Percentiles rank a stretch among this genome's conserved stretches.
phyloP scores from a whole-genome alignment of 2,329 filamentous ascomycete genomes.

The Ophioceras dolichostomum region DNA sequence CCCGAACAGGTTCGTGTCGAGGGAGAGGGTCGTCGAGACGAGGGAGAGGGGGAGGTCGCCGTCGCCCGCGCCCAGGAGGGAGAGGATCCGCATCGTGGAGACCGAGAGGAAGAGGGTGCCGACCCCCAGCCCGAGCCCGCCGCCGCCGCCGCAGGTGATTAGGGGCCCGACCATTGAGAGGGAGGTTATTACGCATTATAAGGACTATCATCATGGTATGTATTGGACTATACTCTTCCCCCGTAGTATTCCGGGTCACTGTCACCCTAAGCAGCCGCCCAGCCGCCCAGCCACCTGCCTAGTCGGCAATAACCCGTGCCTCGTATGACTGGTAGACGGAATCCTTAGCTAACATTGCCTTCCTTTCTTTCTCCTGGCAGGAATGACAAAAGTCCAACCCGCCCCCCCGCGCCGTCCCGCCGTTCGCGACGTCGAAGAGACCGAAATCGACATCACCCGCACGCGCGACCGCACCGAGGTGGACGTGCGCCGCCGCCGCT shows the following conservation, averaged over 20 bases:
- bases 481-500: slow-evolving; percentile 29
- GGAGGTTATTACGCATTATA: slow-evolving; percentile 81
- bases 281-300: no score
- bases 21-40: slow-evolving; percentile 4
- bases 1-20: slow-evolving; percentile 3
- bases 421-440: slow-evolving; percentile 21
- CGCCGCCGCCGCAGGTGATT: slow-evolving; percentile 53
- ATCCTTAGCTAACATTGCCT: no score
- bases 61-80: slow-evolving; percentile 26
- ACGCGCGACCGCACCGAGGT: slow-evolving; percentile 43
- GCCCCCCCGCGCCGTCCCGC: slow-evolving; percentile 25
- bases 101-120: slow-evolving; percentile 32
- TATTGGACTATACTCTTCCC: slow-evolving; percentile 5
- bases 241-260: no score
- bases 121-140: slow-evolving; percentile 35
- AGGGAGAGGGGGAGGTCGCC: slow-evolving; percentile 6
- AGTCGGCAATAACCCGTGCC: no score
- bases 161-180: slow-evolving; percentile 71
- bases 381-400: no score
- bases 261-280: no score
- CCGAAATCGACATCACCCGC: slow-evolving; percentile 50
- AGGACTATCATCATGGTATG: slow-evolving; percentile 77
- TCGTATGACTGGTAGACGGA: no score
- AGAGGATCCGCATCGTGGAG: slow-evolving; percentile 39
- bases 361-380: no score